Base-by-base conservation (phyloP, 164 flowering plant species). In the Aristolochia contorta region DNA sequence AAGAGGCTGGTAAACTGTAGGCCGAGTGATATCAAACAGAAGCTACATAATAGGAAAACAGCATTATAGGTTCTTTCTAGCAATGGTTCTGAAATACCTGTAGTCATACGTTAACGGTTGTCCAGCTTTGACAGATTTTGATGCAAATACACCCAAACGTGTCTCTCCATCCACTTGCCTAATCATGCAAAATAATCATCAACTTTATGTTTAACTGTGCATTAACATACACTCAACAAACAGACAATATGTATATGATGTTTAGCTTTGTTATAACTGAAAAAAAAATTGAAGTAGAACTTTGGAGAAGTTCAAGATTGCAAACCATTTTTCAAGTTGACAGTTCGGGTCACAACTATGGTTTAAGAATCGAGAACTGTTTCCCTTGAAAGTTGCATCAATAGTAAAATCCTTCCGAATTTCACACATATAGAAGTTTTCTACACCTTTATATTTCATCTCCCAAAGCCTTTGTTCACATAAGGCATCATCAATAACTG, bases 301-400 rank as follows among this genome's bases (percentile, higher is more conserved):
- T 33, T 13, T 22, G 33, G 53, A 25, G 47, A 64, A 30, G 43
- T 18, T 33, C 48, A 62, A 48, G 10, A 18, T 23, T 58, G 79
- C 86, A 69, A 59, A 84, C 96, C 98, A 93, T 63, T 93, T 93
- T 53, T 92, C 96, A 73, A 92, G 58, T 56, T 80, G 67, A 69
- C 98, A 92, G 69, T 92, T 92, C 15, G 98, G 98, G 64, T 83
- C 80, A 68, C 98, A 92, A 49, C 98, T 84, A 72, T 92, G 98
- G 67, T 92, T 92, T 51, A 92, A 67, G 68, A 89, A 92, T 27
- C 98, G 86, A 25, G 96, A 80, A 13, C 66, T 27, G 61, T 92
- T 92, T 27, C 98, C 98, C 73, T 89, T 92, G 78, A 78, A 89
- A 50, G 95, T 92, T 59, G 98, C 96, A 81, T 92, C 98, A 62